These are phyloP conservation scores for Actinidia polygama DNA, from an alignment of 179 eudicot genomes.

Conservation along the genomic window DNA sequence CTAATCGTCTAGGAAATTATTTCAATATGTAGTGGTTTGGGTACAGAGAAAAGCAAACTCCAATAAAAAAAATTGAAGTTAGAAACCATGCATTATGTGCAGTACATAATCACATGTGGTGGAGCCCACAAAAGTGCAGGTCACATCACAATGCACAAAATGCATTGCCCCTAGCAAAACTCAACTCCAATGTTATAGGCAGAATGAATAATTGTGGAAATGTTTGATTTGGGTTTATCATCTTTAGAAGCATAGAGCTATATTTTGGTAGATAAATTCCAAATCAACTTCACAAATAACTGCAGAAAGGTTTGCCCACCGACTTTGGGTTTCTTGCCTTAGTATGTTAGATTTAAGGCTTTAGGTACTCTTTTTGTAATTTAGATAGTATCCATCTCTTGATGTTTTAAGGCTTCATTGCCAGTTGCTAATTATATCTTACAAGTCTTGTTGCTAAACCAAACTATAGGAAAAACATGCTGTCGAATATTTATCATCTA, in stretches of 20 bases:
- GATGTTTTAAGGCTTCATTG: not conserved
- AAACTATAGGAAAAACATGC: no score
- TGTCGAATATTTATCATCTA: no score
- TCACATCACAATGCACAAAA: no score
- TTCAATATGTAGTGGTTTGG: not conserved
- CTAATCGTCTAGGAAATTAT: not conserved
- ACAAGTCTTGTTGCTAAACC: no score
- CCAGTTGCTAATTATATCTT: not conserved
- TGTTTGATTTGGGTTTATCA: not conserved
- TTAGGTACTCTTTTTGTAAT: not conserved
- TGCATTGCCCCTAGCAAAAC: no score
- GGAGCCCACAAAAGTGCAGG: no score
- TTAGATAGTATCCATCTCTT: not conserved
- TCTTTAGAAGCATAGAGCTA: not conserved
- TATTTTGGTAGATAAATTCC: not conserved
- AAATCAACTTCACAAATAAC: not conserved
- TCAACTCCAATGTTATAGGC: not conserved
- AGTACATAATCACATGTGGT: no score
- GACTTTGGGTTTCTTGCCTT: no score
- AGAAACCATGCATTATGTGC: no score
- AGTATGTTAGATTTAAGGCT: not conserved
- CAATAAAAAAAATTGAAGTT: not conserved
- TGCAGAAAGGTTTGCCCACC: no score
- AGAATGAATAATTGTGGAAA: not conserved
- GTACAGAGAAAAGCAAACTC: not conserved